Percentiles rank a stretch among this genome's conserved stretches.
phyloP scores from a whole-genome alignment of 371 early-diverging fungal species.

The Zychaea mexicana region DNA sequence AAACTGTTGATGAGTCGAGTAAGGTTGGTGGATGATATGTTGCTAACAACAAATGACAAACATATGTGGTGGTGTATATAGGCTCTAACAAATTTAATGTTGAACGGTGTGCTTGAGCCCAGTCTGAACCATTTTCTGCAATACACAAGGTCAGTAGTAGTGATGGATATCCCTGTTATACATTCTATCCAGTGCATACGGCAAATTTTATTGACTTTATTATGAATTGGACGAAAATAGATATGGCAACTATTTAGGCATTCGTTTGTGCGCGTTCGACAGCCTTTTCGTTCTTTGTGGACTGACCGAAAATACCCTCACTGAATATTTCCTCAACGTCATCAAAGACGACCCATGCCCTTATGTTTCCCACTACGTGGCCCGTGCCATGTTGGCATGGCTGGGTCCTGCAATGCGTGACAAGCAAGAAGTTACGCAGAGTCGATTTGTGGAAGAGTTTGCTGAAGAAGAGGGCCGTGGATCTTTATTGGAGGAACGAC shows the following conservation, averaged over 20 bases:
- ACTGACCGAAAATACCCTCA: slow-evolving; percentile 43
- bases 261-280: slow-evolving; percentile 69
- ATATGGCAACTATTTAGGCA: slow-evolving; percentile 64
- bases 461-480: slow-evolving; percentile 53
- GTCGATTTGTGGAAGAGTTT: slow-evolving; percentile 44
- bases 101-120: slow-evolving; percentile 64
- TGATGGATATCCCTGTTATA: no score
- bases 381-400: slow-evolving; percentile 47
- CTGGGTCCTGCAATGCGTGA: slow-evolving; percentile 56
- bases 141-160: slow-evolving; percentile 52
- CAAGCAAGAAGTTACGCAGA: slow-evolving; percentile 16
- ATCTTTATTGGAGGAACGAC: slow-evolving; percentile 33
- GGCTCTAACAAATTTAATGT: slow-evolving; percentile 56
- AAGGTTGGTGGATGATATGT: no score
- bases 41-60: background rate
- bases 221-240: slow-evolving; percentile 18
- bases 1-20: no score
- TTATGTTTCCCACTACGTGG: slow-evolving; percentile 54
- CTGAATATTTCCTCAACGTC: slow-evolving; percentile 56
- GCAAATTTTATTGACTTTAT: no score
- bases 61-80: no score
- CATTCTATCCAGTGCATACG: no score
- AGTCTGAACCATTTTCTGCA: slow-evolving; percentile 69
- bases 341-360: slow-evolving; percentile 64
- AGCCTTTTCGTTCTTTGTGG: slow-evolving; percentile 69